phyloP scores from a whole-genome alignment of 2,329 filamentous ascomycete species.

The Arthroderma sp. region DNA sequence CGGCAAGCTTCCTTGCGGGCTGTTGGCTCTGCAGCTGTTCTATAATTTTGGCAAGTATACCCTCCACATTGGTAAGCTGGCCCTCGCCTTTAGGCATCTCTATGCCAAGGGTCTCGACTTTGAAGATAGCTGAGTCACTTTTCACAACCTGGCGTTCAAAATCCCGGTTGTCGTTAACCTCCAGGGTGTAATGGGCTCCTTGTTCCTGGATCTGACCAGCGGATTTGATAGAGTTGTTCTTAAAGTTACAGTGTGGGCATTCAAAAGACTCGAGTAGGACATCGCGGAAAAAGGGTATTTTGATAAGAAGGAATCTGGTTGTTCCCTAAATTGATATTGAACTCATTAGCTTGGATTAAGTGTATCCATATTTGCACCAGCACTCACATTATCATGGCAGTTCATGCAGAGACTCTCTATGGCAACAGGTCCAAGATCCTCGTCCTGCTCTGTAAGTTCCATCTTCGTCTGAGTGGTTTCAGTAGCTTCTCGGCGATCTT shows the following conservation, averaged over 20 bases:
- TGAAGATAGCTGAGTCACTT: constrained; percentile 72
- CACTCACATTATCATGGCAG: constrained; percentile 58
- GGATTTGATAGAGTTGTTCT: constrained; percentile 87
- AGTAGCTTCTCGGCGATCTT: no score
- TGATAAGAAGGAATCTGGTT: constrained; percentile 76
- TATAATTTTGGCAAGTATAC: constrained; percentile 63
- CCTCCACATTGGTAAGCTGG: constrained; percentile 87
- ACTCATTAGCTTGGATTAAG: constrained; percentile 3
- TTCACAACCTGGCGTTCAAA: constrained; percentile 83
- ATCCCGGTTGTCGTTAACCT: constrained; percentile 58
- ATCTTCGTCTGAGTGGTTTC: background rate
- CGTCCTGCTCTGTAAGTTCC: constrained; percentile 14
- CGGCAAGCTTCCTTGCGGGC: constrained; percentile 61
- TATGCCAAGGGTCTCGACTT: constrained; percentile 80
- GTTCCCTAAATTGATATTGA: constrained; percentile 45
- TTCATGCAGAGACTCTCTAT: constrained; percentile 74
- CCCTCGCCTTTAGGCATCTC: constrained; percentile 86
- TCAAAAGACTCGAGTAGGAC: constrained; percentile 94
- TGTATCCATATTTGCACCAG: background rate
- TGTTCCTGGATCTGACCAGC: constrained; percentile 85
- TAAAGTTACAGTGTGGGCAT: constrained; percentile 77
- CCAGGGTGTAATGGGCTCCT: constrained; percentile 71
- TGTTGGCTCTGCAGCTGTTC: constrained; percentile 74
- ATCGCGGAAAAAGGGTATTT: constrained; percentile 94
- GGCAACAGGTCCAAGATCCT: constrained; percentile 31